These are phyloP conservation scores for Posidonia australis DNA, from an alignment of 106 monocot species.

Conservation along the genomic window DNA sequence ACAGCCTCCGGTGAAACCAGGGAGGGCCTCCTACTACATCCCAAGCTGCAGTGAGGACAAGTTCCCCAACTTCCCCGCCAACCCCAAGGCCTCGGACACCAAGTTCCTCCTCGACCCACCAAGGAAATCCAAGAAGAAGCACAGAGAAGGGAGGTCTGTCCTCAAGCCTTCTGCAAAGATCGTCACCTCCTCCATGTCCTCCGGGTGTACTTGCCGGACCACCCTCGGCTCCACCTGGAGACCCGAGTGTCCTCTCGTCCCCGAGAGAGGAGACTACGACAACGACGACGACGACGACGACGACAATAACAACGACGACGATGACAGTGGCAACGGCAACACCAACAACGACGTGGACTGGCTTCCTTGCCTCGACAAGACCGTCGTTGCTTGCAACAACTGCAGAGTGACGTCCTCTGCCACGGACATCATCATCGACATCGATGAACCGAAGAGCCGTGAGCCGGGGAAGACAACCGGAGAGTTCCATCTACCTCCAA, in stretches of 20 bases:
- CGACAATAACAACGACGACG: constrained; percentile 5
- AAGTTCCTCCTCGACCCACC: constrained; percentile 18
- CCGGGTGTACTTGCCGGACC: constrained; percentile 8
- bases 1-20: constrained; percentile 11
- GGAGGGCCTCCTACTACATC: constrained; percentile 63
- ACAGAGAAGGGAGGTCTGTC: constrained; percentile 3
- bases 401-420: too few relatives aligned
- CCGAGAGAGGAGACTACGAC: too few relatives aligned
- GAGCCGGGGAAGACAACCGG: too few relatives aligned
- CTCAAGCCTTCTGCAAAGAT: constrained; percentile 3
- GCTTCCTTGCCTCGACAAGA: too few relatives aligned
- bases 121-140: constrained; percentile 22
- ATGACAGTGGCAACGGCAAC: background rate
- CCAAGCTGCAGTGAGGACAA: constrained; percentile 13
- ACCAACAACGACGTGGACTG: too few relatives aligned
- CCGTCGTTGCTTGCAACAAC: too few relatives aligned
- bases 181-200: constrained; percentile 10
- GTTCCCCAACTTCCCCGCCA: constrained; percentile 13
- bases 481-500: constrained; percentile 32
- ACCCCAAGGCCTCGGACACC: constrained; percentile 21
- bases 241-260: too few relatives aligned
- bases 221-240: background rate
- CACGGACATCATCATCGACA: background rate
- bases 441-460: too few relatives aligned
- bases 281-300: too few relatives aligned